Base-by-base conservation (phyloP, 345 rosid species). In the Boechera divaricarpa region DNA sequence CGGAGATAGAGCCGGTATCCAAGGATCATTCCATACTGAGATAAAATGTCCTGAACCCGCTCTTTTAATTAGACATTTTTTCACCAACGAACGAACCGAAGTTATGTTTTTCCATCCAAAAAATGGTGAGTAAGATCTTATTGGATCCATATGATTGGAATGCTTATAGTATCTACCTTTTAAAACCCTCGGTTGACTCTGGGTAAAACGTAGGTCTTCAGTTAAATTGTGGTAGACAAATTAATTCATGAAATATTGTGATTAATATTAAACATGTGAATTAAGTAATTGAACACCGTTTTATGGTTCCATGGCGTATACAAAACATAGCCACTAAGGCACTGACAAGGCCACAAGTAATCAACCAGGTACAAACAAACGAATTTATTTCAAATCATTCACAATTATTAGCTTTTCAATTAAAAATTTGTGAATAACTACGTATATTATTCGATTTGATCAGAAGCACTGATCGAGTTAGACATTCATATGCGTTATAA, bases 311-410 rank as follows among this genome's bases (percentile, higher is more conserved):
- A 53, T 51, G 8, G 63, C 33, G 54, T 68, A 5, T 49, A 10
- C 13, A 51, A 35, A 68, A 39, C 55, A 63, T 35, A 26, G 65
- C 67, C 77, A 72, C 54, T 58, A 49, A 78, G 38, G 31, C 24
- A 58, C 56, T 48, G 76, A 48, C 81, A 77, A 8, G 18, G 16
- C 15, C 62, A 72, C 73, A 72, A 65, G 69, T 59, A 59, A 67
- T 78, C 68, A 78, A 72, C 10, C 63, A 64, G 3, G 48, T 78
- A 58, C 56, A 72, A 66, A 77, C 81, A 77, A 65, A 52, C 38
- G 21, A 71, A 57, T 71, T 49, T 28, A 59, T 72, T 57, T 52
- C 57, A 49, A 72, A 78, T 61, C 2, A 67, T 67, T 70, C 51
- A 52, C 36, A 73, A 53, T 61, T 2, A 78, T 59, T 39, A 38